Conservation (phyloP, 1,139 yeast species). For the Arxiozyma slooffiae region DNA sequence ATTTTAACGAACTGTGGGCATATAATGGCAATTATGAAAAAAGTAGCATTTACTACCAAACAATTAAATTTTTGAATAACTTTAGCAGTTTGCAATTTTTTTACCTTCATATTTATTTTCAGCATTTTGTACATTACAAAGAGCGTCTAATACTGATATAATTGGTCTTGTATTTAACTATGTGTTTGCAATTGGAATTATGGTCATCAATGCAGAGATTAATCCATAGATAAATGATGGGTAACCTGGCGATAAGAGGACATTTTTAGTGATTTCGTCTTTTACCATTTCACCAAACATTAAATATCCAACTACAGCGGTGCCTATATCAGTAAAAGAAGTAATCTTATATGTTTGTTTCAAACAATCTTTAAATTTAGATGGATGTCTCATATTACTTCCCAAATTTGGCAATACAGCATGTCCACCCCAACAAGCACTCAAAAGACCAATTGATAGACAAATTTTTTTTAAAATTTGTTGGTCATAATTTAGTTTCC, state of each 20-base stretch:
- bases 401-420: slow-evolving; percentile 76
- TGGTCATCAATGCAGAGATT: slow-evolving; percentile 62
- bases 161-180: slow-evolving; percentile 86
- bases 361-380: slow-evolving; percentile 42
- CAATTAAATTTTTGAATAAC: slow-evolving; percentile 27
- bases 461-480: slow-evolving; percentile 40
- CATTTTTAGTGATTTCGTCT: slow-evolving; percentile 76
- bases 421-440: slow-evolving; percentile 90
- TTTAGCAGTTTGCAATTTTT: slow-evolving; percentile 11
- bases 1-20: slow-evolving; percentile 74
- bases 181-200: slow-evolving; percentile 79
- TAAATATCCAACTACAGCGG: slow-evolving; percentile 72
- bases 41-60: slow-evolving; percentile 34
- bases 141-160: slow-evolving; percentile 52
- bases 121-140: slow-evolving; percentile 32
- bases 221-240: slow-evolving; percentile 56
- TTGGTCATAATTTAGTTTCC: slow-evolving; percentile 44
- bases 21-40: slow-evolving; percentile 45
- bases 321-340: slow-evolving; percentile 56
- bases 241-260: slow-evolving; percentile 60
- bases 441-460: slow-evolving; percentile 60
- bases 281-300: slow-evolving; percentile 75
- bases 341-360: slow-evolving; percentile 56
- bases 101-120: slow-evolving; percentile 15
- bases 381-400: slow-evolving; percentile 74